phyloP scores from a whole-genome alignment of 306 rosid species.

The Glycine latifolia region DNA sequence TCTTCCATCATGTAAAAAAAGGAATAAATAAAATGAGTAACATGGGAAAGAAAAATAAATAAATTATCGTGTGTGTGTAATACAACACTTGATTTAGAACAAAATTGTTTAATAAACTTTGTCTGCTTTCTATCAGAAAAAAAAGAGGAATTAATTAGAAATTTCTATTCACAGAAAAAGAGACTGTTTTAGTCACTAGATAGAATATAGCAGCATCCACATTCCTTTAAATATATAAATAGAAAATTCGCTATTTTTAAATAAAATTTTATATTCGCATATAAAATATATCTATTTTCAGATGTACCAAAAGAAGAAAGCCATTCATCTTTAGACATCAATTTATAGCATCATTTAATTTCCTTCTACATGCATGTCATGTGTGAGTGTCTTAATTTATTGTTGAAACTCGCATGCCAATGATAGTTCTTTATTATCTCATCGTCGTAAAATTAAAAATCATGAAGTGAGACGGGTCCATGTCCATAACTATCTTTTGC shows the following conservation, averaged over 20 bases:
- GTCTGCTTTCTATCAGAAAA: too few relatives aligned
- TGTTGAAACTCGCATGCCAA: background rate
- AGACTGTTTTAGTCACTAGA: too few relatives aligned
- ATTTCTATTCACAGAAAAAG: too few relatives aligned
- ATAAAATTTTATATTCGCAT: background rate
- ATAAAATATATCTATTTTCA: background rate
- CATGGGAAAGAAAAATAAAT: too few relatives aligned
- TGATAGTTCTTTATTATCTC: constrained; percentile 9
- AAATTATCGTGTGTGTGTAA: too few relatives aligned
- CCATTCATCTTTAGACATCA: background rate
- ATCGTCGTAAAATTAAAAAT: background rate
- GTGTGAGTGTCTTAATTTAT: background rate
- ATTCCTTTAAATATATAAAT: background rate
- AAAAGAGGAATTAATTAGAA: too few relatives aligned
- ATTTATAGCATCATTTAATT: constrained; percentile 6
- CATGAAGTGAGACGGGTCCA: background rate
- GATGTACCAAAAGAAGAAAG: background rate
- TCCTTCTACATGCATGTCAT: background rate
- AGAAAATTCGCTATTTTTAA: background rate
- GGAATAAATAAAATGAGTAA: too few relatives aligned
- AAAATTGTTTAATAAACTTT: too few relatives aligned
- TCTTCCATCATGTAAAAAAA: too few relatives aligned
- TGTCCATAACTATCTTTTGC: background rate
- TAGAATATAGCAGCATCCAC: too few relatives aligned
- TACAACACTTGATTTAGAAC: too few relatives aligned